A percentile compares a stretch with the other conserved stretches of the same genome.
phyloP scores from a whole-genome alignment of 208 protist genomes.

The Tetramitus jugosus region DNA sequence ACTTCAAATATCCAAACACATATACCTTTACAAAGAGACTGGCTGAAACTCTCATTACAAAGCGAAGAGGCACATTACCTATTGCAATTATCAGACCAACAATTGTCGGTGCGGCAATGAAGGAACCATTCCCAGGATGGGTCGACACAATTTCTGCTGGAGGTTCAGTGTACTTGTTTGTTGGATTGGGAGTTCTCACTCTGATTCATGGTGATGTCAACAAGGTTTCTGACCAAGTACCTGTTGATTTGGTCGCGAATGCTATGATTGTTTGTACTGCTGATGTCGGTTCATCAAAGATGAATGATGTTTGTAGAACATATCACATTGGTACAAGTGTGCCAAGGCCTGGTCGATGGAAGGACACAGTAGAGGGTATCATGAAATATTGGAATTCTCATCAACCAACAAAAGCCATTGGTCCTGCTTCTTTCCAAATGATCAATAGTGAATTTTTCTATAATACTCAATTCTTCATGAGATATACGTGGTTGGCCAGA shows the following conservation, averaged over 20 bases:
- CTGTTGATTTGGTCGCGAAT: conserved; percentile 69
- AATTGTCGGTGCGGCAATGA: conserved; percentile 62
- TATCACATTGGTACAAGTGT: neutral
- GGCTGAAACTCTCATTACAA: conserved; percentile 57
- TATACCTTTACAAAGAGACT: conserved; percentile 77
- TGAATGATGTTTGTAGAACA: neutral
- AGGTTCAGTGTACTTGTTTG: conserved; percentile 59
- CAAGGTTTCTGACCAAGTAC: conserved; percentile 58
- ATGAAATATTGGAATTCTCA: neutral
- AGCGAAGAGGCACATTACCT: conserved; percentile 49
- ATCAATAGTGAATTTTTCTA: neutral
- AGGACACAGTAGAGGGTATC: neutral
- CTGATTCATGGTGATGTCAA: conserved; percentile 46
- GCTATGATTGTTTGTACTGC: conserved; percentile 40
- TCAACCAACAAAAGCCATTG: neutral
- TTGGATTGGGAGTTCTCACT: conserved; percentile 54
- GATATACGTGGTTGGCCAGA: neutral
- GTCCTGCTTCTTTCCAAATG: neutral
- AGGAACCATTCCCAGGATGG: conserved; percentile 66
- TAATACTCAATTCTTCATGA: conserved; percentile 16
- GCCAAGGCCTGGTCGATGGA: neutral
- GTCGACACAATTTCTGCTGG: conserved; percentile 65
- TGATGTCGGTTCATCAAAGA: conserved; percentile 33
- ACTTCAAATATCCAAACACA: conserved; percentile 66
- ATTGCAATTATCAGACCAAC: conserved; percentile 64